Evolutionary conservation across 495 filamentous ascomycete species (phyloP), one percentile per base, ranked within the genome.

Genomic region (Mytilinidion resinicola): DNA sequence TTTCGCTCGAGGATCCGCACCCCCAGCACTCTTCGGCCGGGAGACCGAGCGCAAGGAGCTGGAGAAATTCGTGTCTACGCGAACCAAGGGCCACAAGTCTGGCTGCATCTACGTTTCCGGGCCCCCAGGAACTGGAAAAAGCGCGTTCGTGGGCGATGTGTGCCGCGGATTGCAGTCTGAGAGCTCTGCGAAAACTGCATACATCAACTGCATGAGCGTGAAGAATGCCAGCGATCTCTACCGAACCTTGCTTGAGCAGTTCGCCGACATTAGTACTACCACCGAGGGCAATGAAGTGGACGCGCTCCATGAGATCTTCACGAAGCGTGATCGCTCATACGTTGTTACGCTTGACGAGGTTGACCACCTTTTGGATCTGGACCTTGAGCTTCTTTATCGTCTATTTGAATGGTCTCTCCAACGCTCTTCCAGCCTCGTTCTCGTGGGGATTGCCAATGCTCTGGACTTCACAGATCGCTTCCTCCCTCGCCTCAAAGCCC

Each of bases 71-170:
- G 77, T 99, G 41, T 72, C 80, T 37, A 77, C 81, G 39, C 82
- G 85, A 58, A 72, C 86, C 9, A 72, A 78, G 10, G 69, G 79
- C 14, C 76, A 76, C 9, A 78, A 80, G 17, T 86, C 88, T 49
- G 89, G 90, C n/a, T 96, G 91, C 68, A 78, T 96, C 38, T 99
- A 99, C 68, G 84, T 99, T 62, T 96, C 90, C 63, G 93, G 93
- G 0, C 93, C 93, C 33, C 93, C 93, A 1, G 93, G 93, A 0
- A 97, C 95, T 4, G 93, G 93, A 7, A 99, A 99, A 73, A 96
- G 91, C 70, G 95, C 93, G 4, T 82, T 96, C 72, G 82, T 96
- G 51, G 81, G 84, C 54, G 87, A 95, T 64, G 80, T 96, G 33
- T 87, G 85, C 51, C 73, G 79, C 41, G 77, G 83, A 35, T 61